Base-by-base conservation (phyloP, 495 filamentous ascomycete species). In the Xylaria sp. region DNA sequence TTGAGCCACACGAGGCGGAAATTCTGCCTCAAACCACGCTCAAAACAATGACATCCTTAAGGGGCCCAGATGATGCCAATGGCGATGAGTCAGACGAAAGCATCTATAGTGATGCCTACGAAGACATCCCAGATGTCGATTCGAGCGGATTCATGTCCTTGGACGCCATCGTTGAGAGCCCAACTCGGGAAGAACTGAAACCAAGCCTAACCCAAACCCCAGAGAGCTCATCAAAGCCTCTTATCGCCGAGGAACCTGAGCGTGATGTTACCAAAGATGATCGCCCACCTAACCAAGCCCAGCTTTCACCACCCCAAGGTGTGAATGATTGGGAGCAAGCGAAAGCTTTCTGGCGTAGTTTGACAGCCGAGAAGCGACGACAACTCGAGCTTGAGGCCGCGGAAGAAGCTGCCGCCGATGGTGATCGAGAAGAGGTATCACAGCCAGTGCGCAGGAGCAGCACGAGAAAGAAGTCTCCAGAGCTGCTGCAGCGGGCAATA, bases 71-170 rank as follows among this genome's bases (percentile, higher is more conserved):
- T 9, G 61, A 70, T 33, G 17, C 50, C 2, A 52, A 71, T 68
- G 71, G 67, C 1, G 75, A 77, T 21, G 72, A 75, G 21, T 75
- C 77, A 14, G 69, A 75, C 33, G 43, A 85, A 40, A 95, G 92
- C 79, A 86, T 95, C 59, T 97, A 95, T 79, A 96, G 93, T 75
- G 94, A 97, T 85, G 94, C 94, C 3, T 90, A 90, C 52, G 94
- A 97, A 76, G 92, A 93, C 66, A 80, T 92, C 2, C 85, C 86
- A 0, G 89, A 95, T 35, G 62, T 84, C 19, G 90, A 92, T 50
- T 90, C 90, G 6, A 89, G 90, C 72, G 93, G 91, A 0, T 97
- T 94, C 79, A 86, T 91, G 59, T 97, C 93, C 15, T 88, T 97
- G 57, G 89, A 97, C 80, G 94, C 94, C 35, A 90, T 97, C 53